A percentile compares a stretch with the other conserved stretches of the same genome.
Conservation (phyloP, 805 yeast species). For the Ogataea neopini region DNA sequence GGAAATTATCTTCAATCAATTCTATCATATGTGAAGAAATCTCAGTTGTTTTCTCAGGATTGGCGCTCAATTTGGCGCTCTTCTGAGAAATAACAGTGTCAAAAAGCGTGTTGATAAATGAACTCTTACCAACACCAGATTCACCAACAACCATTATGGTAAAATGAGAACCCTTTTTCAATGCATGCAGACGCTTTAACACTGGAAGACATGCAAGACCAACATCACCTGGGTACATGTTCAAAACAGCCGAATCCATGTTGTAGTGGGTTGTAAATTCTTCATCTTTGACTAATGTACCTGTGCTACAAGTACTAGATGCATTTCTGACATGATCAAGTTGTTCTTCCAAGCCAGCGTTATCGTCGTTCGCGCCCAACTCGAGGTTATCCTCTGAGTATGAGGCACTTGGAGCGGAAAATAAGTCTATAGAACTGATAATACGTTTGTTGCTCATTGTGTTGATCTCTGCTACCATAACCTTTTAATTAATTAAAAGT, state of each 20-base stretch:
- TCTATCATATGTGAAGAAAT: slow-evolving; percentile 44
- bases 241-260: slow-evolving; percentile 29
- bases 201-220: slow-evolving; percentile 34
- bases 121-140: slow-evolving; percentile 80
- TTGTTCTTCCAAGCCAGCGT: slow-evolving; percentile 10
- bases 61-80: slow-evolving; percentile 19
- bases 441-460: slow-evolving; percentile 16
- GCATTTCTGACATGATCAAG: slow-evolving; percentile 11
- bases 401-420: slow-evolving; percentile 22
- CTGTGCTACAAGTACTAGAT: slow-evolving; percentile 19
- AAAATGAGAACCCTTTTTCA: slow-evolving; percentile 67
- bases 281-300: slow-evolving; percentile 16
- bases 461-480: slow-evolving; percentile 17
- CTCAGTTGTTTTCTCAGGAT: slow-evolving; percentile 36
- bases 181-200: slow-evolving; percentile 31
- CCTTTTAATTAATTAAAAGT: not conserved
- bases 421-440: slow-evolving; percentile 23
- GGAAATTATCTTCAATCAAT: slow-evolving; percentile 60
- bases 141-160: slow-evolving; percentile 87
- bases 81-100: slow-evolving; percentile 44
- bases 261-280: slow-evolving; percentile 29
- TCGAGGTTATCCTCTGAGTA: slow-evolving; percentile 18
- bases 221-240: slow-evolving; percentile 27
- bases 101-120: slow-evolving; percentile 79
- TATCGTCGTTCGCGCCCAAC: slow-evolving; percentile 10